A percentile compares a stretch with the other conserved stretches of the same genome.
phyloP scores from a whole-genome alignment of 2,329 filamentous ascomycete genomes.

The Pseudodiploospora longispora region DNA sequence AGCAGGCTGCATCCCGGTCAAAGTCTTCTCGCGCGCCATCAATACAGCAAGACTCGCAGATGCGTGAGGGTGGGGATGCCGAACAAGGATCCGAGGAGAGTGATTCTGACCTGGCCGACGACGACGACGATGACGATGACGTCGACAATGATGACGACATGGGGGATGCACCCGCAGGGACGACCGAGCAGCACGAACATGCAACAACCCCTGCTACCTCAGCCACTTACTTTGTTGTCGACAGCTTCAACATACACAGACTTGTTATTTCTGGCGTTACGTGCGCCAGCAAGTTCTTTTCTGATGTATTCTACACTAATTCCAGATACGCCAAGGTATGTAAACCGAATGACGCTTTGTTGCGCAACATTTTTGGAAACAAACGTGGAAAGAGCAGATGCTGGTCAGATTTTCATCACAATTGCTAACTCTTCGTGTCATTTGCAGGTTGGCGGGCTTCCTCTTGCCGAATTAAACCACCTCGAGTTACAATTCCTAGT shows the following conservation, averaged over 20 bases:
- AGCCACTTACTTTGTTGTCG: slow-evolving; percentile 77
- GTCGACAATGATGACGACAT: slow-evolving; percentile 24
- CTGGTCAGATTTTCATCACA: not conserved
- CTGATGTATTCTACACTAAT: slow-evolving; percentile 97
- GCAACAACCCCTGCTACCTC: slow-evolving; percentile 15
- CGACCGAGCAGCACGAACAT: slow-evolving; percentile 15
- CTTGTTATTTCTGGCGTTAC: slow-evolving; percentile 95
- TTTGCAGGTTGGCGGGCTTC: slow-evolving; percentile 80
- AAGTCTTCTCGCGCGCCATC: slow-evolving; percentile 8
- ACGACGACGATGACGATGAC: slow-evolving; percentile 31
- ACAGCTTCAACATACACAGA: slow-evolving; percentile 98
- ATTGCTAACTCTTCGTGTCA: slow-evolving; percentile 8
- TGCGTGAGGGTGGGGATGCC: slow-evolving; percentile 17
- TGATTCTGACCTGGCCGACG: slow-evolving; percentile 44
- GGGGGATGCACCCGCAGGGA: slow-evolving; percentile 20
- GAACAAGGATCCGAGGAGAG: slow-evolving; percentile 32
- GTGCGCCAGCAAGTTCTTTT: slow-evolving; percentile 99
- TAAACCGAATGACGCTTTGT: slow-evolving; percentile 6
- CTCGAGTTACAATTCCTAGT: slow-evolving; percentile 92
- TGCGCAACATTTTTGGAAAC: not conserved
- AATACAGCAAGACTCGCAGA: slow-evolving; percentile 20
- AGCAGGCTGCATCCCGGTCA: slow-evolving; percentile 14
- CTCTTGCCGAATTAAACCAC: slow-evolving; percentile 87
- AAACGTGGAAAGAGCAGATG: not conserved
- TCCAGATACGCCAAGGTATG: slow-evolving; percentile 96